Conservation (phyloP, 345 rosid species). For the Pistacia atlantica region DNA sequence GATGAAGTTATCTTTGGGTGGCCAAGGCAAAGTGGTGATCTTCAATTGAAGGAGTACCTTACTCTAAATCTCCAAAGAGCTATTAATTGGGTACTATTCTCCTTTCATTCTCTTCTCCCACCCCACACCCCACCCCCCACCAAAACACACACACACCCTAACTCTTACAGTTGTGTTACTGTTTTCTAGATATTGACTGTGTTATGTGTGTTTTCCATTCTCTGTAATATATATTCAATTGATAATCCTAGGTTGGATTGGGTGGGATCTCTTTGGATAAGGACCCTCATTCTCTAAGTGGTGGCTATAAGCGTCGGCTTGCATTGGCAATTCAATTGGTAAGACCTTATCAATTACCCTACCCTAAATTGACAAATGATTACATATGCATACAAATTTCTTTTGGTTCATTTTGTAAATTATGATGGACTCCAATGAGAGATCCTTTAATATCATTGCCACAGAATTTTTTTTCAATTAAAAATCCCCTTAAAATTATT, state of each 20-base stretch:
- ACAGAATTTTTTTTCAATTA: no score
- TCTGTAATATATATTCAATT: constrained; percentile 19
- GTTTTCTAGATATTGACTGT: neutral
- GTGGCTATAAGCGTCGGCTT: constrained; percentile 92
- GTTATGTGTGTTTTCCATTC: neutral
- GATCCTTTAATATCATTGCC: no score
- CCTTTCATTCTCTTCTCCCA: constrained; percentile 6
- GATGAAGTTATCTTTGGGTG: constrained; percentile 92
- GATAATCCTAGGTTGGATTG: constrained; percentile 73
- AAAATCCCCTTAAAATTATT: no score
- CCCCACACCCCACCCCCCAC: no score
- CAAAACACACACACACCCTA: no score
- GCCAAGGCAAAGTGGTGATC: constrained; percentile 78
- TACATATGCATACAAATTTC: neutral
- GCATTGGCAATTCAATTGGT: constrained; percentile 93
- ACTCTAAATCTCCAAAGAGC: constrained; percentile 82
- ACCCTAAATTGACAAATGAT: neutral
- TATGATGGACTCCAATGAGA: no score
- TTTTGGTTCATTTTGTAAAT: no score
- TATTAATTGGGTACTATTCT: constrained; percentile 67
- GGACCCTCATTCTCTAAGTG: constrained; percentile 89
- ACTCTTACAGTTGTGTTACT: no score
- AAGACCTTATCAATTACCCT: constrained; percentile 29
- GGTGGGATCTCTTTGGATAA: constrained; percentile 73
- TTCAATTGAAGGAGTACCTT: constrained; percentile 63